Evolutionary conservation across 2,329 filamentous ascomycete species (phyloP).

Genomic region (Leptodontidium sp.): DNA sequence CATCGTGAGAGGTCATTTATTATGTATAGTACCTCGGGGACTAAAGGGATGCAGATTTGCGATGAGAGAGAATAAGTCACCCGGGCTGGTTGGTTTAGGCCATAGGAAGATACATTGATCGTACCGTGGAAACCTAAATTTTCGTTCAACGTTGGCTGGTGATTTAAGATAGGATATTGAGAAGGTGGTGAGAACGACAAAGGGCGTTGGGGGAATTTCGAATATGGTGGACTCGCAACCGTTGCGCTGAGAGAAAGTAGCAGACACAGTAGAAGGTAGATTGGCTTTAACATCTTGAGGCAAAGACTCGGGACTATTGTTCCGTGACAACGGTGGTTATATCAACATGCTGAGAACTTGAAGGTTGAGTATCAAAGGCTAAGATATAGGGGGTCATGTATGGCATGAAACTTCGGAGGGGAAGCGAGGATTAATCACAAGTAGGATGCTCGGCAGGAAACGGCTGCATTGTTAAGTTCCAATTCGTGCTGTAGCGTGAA

Average conservation of each 20-base stretch:
- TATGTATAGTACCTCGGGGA: not conserved
- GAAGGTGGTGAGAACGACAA: conserved; percentile 16
- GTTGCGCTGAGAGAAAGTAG: not conserved
- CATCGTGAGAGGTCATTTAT: not conserved
- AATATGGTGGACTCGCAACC: not conserved
- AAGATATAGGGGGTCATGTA: not conserved
- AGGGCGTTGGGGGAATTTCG: conserved; percentile 7
- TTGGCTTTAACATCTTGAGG: conserved; percentile 9
- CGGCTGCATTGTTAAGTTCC: not conserved
- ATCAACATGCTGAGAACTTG: not conserved
- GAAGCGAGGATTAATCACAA: not conserved
- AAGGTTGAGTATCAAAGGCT: not conserved
- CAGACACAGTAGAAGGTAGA: conserved; percentile 1
- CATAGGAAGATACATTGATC: not conserved
- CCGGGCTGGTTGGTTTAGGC: not conserved
- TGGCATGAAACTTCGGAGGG: not conserved
- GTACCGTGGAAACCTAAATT: not conserved
- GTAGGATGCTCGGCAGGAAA: not conserved
- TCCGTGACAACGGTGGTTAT: not conserved
- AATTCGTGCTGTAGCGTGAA: not conserved
- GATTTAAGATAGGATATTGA: conserved; percentile 11
- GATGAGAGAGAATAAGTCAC: conserved; percentile 13
- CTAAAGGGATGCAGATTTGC: conserved; percentile 13
- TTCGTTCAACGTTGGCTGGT: not conserved
- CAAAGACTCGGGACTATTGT: not conserved